Evolutionary conservation across 2,329 filamentous ascomycete species (phyloP).

Genomic region (Phyllosticta capitalensis): DNA sequence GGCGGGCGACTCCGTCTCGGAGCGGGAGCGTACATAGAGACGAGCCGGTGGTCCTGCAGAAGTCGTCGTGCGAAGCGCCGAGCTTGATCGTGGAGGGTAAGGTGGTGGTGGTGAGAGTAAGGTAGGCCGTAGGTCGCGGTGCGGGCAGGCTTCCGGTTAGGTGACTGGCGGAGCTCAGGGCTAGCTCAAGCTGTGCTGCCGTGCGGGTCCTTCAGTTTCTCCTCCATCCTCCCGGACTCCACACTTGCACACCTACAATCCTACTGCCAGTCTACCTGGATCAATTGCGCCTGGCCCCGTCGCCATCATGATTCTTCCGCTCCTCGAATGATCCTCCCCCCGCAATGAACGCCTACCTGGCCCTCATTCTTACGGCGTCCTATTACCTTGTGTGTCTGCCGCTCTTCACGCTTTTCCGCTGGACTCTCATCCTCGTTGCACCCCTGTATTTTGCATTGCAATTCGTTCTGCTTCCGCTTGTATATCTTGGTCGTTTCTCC

Average conservation of each 20-base stretch:
- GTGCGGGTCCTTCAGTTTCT: too few relatives aligned
- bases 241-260: neutral
- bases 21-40: neutral
- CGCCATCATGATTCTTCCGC: neutral
- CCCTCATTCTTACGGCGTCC: conserved; percentile 22
- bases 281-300: too few relatives aligned
- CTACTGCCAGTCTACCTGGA: too few relatives aligned
- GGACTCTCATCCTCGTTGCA: conserved; percentile 33
- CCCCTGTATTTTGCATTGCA: conserved; percentile 40
- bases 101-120: neutral
- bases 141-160: neutral
- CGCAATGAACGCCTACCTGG: conserved; percentile 23
- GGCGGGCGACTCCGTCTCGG: neutral
- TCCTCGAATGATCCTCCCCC: neutral
- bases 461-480: conserved; percentile 43
- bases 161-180: neutral
- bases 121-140: too few relatives aligned
- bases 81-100: neutral
- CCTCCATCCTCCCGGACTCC: neutral
- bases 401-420: conserved; percentile 27
- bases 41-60: neutral
- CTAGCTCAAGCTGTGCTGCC: too few relatives aligned
- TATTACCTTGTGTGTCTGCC: conserved; percentile 31
- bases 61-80: neutral
- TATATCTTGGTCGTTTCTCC: conserved; percentile 35